phyloP scores from a whole-genome alignment of 306 rosid species.

The Adenanthera pavonina region DNA sequence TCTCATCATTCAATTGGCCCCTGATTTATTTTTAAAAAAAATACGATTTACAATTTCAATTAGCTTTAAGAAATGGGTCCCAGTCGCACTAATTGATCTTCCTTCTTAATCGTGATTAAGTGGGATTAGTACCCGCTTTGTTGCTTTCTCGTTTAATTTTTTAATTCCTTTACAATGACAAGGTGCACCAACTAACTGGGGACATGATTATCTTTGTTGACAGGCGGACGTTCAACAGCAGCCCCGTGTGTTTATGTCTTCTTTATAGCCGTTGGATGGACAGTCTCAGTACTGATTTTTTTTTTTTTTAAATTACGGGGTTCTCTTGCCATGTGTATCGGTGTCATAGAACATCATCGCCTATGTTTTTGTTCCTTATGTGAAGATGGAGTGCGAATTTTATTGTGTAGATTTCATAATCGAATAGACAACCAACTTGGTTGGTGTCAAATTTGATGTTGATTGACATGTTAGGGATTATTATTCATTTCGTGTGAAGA shows the following conservation, averaged over 20 bases:
- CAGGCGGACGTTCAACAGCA: slow-evolving; percentile 42
- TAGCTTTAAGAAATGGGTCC: neutral
- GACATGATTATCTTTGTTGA: slow-evolving; percentile 19
- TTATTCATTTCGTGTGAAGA: slow-evolving; percentile 16
- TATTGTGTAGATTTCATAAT: neutral
- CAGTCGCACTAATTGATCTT: neutral
- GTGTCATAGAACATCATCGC: neutral
- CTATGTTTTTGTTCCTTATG: neutral
- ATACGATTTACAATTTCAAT: neutral
- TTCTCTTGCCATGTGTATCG: slow-evolving; percentile 19
- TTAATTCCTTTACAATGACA: neutral
- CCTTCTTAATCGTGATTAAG: slow-evolving; percentile 11
- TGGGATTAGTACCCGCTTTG: neutral
- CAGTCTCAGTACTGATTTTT: neutral
- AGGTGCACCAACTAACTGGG: neutral
- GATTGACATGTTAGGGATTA: neutral
- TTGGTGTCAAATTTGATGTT: neutral
- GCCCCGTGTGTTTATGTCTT: slow-evolving; percentile 29
- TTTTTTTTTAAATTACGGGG: neutral
- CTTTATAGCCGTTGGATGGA: slow-evolving; percentile 30
- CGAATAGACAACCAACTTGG: slow-evolving; percentile 13
- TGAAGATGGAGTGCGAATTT: slow-evolving; percentile 22
- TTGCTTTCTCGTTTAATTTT: neutral
- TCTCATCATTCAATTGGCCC: neutral
- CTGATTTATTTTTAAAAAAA: neutral